These are phyloP conservation scores for Neurospora sp. DNA, from an alignment of 495 filamentous ascomycete species.

Conservation along the genomic window DNA sequence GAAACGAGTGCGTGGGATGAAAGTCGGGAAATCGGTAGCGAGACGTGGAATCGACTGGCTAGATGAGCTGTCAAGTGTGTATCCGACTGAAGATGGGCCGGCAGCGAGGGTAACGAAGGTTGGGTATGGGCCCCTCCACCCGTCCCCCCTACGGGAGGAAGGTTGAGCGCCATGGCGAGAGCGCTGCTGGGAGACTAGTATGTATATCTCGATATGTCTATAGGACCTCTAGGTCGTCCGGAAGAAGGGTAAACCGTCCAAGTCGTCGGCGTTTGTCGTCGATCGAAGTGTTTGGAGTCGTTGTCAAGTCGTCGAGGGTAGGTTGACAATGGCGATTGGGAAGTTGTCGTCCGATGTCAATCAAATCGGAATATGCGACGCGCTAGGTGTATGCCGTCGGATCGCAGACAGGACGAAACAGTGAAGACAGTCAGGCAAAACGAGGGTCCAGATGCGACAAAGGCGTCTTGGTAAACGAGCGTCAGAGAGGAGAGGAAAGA, in stretches of 20 bases:
- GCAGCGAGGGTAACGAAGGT: constrained; percentile 76
- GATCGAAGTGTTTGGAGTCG: neutral
- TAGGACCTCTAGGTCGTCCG: neutral
- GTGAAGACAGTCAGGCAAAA: constrained; percentile 10
- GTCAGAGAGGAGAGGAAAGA: constrained; percentile 6
- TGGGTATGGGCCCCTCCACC: constrained; percentile 68
- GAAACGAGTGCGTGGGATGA: constrained; percentile 85
- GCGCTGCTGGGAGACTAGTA: constrained; percentile 8
- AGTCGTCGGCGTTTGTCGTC: neutral
- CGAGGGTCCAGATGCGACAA: constrained; percentile 22
- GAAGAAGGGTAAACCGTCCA: neutral
- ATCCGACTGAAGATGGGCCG: constrained; percentile 88
- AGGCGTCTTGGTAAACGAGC: constrained; percentile 17
- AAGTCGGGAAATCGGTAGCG: constrained; percentile 73
- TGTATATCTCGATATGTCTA: neutral
- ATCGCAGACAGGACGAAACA: neutral
- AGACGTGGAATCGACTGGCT: constrained; percentile 89
- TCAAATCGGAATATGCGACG: neutral
- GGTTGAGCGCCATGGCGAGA: constrained; percentile 32
- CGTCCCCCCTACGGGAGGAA: constrained; percentile 31
- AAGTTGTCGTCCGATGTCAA: neutral
- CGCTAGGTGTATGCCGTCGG: neutral
- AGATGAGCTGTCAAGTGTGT: constrained; percentile 92
- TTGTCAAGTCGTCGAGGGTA: neutral
- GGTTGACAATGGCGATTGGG: neutral